phyloP scores from a whole-genome alignment of 768 basidiomycete species.

The Lentinus brumalis region DNA sequence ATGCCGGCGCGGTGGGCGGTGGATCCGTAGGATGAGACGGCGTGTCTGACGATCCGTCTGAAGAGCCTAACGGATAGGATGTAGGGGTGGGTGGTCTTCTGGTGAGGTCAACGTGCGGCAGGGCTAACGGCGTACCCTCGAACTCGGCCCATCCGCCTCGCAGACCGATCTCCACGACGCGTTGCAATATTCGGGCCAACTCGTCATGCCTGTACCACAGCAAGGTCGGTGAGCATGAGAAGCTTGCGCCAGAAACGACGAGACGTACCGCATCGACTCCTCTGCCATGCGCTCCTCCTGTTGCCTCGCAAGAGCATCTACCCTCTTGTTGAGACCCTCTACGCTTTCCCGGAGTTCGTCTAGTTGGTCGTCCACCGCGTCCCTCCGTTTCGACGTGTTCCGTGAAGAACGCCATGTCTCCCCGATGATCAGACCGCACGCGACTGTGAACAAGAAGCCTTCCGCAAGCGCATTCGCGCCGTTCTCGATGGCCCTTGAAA shows the following conservation, averaged over 20 bases:
- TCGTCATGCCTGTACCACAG: conserved; percentile 56
- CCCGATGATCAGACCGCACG: conserved; percentile 69
- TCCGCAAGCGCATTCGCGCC: conserved; percentile 85
- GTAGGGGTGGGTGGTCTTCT: background rate
- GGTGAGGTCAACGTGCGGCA: conserved; percentile 44
- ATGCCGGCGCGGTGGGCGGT: background rate
- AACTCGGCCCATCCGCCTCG: conserved; percentile 67
- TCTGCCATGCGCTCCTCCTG: conserved; percentile 49
- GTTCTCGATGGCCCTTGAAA: conserved; percentile 74
- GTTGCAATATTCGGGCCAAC: conserved; percentile 62
- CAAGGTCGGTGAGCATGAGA: too few relatives aligned
- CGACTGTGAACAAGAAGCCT: conserved; percentile 81
- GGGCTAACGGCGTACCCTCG: conserved; percentile 55
- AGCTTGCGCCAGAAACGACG: too few relatives aligned
- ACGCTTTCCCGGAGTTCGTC: conserved; percentile 56
- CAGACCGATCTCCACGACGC: conserved; percentile 68
- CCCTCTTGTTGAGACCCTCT: conserved; percentile 43
- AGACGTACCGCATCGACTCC: conserved; percentile 42
- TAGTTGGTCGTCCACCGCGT: conserved; percentile 69
- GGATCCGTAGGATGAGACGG: background rate
- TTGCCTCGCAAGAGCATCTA: conserved; percentile 41
- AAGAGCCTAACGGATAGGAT: background rate
- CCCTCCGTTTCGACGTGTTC: conserved; percentile 69
- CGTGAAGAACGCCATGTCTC: conserved; percentile 78
- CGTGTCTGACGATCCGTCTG: background rate